Evolutionary conservation across 202 grass and related monocot genomes (phyloP).

Genomic region (Sporobolus alterniflorus): DNA sequence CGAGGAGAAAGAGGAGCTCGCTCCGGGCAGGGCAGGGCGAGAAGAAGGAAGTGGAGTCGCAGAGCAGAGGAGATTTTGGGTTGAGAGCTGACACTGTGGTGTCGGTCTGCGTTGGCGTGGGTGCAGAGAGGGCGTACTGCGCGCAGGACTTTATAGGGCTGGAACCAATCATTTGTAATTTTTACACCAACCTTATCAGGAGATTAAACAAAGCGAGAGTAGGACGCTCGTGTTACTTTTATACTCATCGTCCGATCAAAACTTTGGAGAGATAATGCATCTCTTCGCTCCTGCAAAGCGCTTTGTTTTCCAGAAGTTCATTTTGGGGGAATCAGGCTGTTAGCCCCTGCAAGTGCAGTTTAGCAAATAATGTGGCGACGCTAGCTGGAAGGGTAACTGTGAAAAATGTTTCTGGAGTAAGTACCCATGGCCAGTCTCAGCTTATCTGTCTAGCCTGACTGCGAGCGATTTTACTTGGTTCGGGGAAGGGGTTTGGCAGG

Average conservation of each 20-base stretch:
- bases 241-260: not conserved
- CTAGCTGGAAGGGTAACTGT: not conserved
- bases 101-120: constrained; percentile 52
- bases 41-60: not conserved
- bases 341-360: not conserved
- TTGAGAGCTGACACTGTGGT: constrained; percentile 38
- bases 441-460: not conserved
- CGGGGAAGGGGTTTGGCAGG: not conserved
- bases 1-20: not conserved
- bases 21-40: not conserved
- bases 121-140: not conserved
- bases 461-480: not conserved
- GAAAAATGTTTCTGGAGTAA: not conserved
- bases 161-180: not conserved
- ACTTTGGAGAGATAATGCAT: not conserved
- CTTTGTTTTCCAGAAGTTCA: not conserved
- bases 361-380: not conserved
- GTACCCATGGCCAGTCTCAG: not conserved
- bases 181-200: not conserved
- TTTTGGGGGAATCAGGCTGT: not conserved
- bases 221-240: not conserved
- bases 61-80: not conserved
- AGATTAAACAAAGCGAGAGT: constrained; percentile 22
- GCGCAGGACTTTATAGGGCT: constrained; percentile 36
- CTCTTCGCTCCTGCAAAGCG: not conserved